Percentiles rank a stretch among this genome's conserved stretches.
phyloP scores from a whole-genome alignment of 2,329 filamentous ascomycete genomes.

The Ustilaginoidea virens region DNA sequence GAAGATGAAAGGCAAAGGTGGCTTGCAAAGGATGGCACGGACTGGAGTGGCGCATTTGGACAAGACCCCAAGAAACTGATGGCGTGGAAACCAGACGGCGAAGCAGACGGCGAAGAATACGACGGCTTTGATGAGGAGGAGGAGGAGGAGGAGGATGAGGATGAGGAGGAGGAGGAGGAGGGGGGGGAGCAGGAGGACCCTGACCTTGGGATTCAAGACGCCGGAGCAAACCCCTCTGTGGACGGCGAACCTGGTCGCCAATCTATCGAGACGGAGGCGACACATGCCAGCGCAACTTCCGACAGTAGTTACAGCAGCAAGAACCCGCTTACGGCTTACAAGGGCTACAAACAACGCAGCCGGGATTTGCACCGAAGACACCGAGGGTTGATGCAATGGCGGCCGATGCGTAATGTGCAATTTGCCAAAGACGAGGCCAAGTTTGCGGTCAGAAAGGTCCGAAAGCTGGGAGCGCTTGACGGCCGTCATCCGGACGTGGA shows the following conservation, averaged over 20 bases:
- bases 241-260: constrained; percentile 11
- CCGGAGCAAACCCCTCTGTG: constrained; percentile 16
- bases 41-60: constrained; percentile 81
- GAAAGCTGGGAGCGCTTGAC: constrained; percentile 59
- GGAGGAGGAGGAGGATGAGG: constrained; percentile 18
- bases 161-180: constrained; percentile 19
- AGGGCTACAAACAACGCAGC: constrained; percentile 51
- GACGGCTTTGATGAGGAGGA: constrained; percentile 23
- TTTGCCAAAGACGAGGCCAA: constrained; percentile 83
- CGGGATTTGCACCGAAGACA: constrained; percentile 73
- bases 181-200: constrained; percentile 22
- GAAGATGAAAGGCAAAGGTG: constrained; percentile 62
- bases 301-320: constrained; percentile 22
- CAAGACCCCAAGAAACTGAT: constrained; percentile 47
- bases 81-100: constrained; percentile 15
- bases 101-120: constrained; percentile 20
- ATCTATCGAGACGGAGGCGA: constrained; percentile 26
- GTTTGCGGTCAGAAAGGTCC: constrained; percentile 60
- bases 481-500: constrained; percentile 81
- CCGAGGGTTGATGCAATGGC: constrained; percentile 89
- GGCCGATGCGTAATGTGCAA: constrained; percentile 66
- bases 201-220: constrained; percentile 46
- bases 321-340: constrained; percentile 41
- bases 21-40: constrained; percentile 63
- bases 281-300: constrained; percentile 15